Evolutionary conservation across 164 flowering plant species (phyloP), one percentile per base, ranked within the genome.

Genomic region (Kalanchoe fedtschenkoi): DNA sequence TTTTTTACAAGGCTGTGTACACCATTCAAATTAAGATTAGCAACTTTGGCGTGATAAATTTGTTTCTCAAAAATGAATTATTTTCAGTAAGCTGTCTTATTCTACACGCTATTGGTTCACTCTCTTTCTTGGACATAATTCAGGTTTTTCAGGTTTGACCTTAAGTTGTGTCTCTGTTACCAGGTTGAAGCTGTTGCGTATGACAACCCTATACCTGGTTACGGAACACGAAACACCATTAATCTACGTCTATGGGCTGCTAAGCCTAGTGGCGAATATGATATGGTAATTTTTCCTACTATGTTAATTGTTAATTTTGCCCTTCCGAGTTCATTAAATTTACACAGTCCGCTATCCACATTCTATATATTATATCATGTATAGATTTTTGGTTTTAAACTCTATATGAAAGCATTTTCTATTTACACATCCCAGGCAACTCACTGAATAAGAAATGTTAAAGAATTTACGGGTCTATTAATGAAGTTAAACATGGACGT

Each of bases 121-220:
- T 56, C 32, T n/a, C 15, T 9, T 33, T 30, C 26, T 34, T 32
- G 22, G 38, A 17, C 19, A 32, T 17, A 29, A 17, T 19, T 15
- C 5, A 7, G 22, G 22, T 35, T 10, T 34, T 14, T 32, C 7
- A 0, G 37, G 16, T 32, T 13, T 42, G 5, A 30, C 10, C n/a
- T 57, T 16, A 37, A 26, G 33, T 39, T 38, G 17, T n/a, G 21
- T 58, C 54, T 56, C 34, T 17, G 14, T 42, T 72, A 54, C 30
- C 63, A 80, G 84, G 84, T 82, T 63, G 84, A 82, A 72, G 87
- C 85, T 35, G 81, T 80, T 51, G 84, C 85, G 26, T 78, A 83
- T 73, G 87, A 83, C 69, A 77, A 78, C 56, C 87, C 87, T n/a
- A 72, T 83, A 58, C 84, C 83, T 62, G 87, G 87, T 61, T 80